A percentile compares a stretch with the other conserved stretches of the same genome.
phyloP scores from a whole-genome alignment of 768 basidiomycete genomes.

The Lactifluus pinguis region DNA sequence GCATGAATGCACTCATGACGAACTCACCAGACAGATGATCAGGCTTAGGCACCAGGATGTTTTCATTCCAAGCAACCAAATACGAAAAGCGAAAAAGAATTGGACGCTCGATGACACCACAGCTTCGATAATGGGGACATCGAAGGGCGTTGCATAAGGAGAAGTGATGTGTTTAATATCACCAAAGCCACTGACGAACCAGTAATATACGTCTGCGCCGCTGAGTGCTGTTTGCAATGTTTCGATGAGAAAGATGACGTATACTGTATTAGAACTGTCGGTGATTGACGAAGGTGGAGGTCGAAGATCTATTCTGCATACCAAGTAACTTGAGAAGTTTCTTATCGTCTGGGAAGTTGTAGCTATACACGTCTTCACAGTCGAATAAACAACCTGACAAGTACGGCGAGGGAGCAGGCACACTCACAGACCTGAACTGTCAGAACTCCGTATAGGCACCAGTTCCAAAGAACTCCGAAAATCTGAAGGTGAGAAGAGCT shows the following conservation, averaged over 20 bases:
- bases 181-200: conserved; percentile 25
- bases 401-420: neutral
- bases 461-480: conserved; percentile 9
- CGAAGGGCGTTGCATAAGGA: conserved; percentile 19
- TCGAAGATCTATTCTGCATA: neutral
- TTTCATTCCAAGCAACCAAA: neutral
- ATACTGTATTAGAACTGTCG: conserved; percentile 18
- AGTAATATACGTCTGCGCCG: conserved; percentile 24
- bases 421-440: conserved; percentile 3
- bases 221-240: conserved; percentile 22
- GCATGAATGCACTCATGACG: neutral
- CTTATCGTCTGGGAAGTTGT: conserved; percentile 1
- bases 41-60: neutral
- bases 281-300: neutral
- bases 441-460: conserved; percentile 4
- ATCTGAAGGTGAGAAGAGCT: neutral
- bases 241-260: conserved; percentile 21
- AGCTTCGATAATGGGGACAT: conserved; percentile 1
- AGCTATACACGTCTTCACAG: conserved; percentile 5
- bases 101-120: conserved; percentile 3
- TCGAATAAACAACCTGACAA: neutral
- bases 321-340: neutral
- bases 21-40: conserved; percentile 3
- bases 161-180: conserved; percentile 15
- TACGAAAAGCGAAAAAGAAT: neutral